phyloP scores from a whole-genome alignment of 768 basidiomycete genomes.

The Trametes cubensis region DNA sequence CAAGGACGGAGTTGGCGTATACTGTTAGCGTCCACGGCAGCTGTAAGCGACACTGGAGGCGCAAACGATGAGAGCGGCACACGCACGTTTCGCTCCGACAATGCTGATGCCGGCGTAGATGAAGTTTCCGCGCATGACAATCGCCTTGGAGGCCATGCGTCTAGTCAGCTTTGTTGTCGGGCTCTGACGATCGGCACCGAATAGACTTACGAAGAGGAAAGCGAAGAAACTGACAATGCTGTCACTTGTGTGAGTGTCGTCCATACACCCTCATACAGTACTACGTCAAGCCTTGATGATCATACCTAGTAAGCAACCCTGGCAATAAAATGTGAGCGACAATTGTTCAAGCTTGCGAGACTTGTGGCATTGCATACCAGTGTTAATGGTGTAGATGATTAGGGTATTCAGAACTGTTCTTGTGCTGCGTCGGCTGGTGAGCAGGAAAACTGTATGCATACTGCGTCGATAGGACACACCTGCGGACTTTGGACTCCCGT shows the following conservation, averaged over 20 bases:
- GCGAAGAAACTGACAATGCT: not conserved
- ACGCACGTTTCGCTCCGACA: slow-evolving; percentile 4
- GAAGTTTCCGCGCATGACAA: slow-evolving; percentile 2
- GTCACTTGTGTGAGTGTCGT: no score
- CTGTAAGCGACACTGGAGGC: not conserved
- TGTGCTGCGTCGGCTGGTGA: not conserved
- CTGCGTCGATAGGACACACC: no score
- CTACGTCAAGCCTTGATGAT: no score
- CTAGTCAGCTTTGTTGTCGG: no score
- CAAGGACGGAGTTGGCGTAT: slow-evolving; percentile 1
- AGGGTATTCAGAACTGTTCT: not conserved
- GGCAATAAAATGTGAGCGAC: no score
- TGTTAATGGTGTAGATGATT: slow-evolving; percentile 1
- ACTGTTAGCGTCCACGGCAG: not conserved
- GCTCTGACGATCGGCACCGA: no score
- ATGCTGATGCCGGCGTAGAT: slow-evolving; percentile 5
- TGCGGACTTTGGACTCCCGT: no score
- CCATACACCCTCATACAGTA: no score
- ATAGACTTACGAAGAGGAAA: slow-evolving; percentile 4
- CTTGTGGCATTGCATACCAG: not conserved
- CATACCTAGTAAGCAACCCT: slow-evolving; percentile 3
- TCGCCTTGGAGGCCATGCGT: not conserved
- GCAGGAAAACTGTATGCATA: no score
- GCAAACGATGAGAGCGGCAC: not conserved
- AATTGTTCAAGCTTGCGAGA: no score